Evolutionary conservation across 1,139 yeast genomes (phyloP).

Genomic region (Debaryomyces robertsiae): DNA sequence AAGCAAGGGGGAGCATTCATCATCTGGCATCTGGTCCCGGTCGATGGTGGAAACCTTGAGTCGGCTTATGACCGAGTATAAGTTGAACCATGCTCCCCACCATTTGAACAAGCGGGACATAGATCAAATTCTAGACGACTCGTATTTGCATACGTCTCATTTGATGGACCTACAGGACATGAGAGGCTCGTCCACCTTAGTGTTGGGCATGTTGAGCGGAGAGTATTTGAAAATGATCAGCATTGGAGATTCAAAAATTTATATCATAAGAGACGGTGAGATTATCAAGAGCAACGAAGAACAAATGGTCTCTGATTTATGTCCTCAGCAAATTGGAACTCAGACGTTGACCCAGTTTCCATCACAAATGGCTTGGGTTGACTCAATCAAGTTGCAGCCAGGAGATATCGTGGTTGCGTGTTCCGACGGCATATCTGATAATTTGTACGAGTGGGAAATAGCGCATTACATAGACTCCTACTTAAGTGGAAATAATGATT

Average conservation of each 20-base stretch:
- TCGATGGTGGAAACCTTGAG: conserved; percentile 56
- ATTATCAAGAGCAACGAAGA: conserved; percentile 49
- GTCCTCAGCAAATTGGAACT: conserved; percentile 62
- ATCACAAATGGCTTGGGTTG: conserved; percentile 53
- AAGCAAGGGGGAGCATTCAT: conserved; percentile 42
- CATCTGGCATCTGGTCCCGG: conserved; percentile 59
- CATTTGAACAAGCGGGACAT: conserved; percentile 46
- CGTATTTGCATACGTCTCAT: conserved; percentile 53
- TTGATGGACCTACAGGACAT: conserved; percentile 54
- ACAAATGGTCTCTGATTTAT: conserved; percentile 48
- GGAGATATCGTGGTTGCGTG: conserved; percentile 50
- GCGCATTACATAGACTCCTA: conserved; percentile 37
- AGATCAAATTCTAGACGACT: conserved; percentile 51
- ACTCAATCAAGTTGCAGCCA: conserved; percentile 39
- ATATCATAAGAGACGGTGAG: conserved; percentile 50
- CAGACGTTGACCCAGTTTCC: conserved; percentile 49
- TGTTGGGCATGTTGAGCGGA: conserved; percentile 56
- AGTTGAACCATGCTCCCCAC: conserved; percentile 46
- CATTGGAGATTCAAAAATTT: conserved; percentile 59
- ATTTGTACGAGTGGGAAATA: conserved; percentile 52
- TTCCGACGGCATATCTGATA: conserved; percentile 60
- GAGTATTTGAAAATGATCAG: conserved; percentile 49
- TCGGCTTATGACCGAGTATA: conserved; percentile 50
- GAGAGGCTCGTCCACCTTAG: conserved; percentile 56
- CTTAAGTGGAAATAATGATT: conserved; percentile 27